Conservation (phyloP, 2,329 filamentous ascomycete genomes). For the Aspergillus ibericus region DNA sequence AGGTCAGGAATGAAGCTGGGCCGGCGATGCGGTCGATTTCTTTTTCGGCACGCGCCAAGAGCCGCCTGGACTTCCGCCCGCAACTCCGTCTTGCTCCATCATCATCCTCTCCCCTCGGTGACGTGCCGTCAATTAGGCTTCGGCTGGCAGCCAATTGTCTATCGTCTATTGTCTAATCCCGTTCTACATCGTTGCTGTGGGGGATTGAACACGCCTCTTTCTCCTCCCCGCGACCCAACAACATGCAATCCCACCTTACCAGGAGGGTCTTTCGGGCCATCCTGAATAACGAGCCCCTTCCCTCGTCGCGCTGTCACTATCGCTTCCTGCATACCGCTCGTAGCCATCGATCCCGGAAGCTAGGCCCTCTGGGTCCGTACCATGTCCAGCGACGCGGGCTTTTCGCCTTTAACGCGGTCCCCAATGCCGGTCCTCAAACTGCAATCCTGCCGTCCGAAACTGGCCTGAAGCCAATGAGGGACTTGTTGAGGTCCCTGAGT, state of each 20-base stretch:
- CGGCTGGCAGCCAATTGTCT: neutral
- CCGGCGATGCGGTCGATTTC: constrained; percentile 21
- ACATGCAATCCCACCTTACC: constrained; percentile 49
- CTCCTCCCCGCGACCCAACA: neutral
- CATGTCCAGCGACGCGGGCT: constrained; percentile 33
- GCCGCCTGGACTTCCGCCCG: constrained; percentile 19
- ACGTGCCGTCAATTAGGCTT: neutral
- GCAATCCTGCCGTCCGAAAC: constrained; percentile 58
- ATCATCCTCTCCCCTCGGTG: neutral
- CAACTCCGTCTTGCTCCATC: neutral
- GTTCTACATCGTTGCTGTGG: neutral
- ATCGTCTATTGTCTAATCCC: too few species aligned
- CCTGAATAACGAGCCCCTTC: constrained; percentile 46
- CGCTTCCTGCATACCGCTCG: constrained; percentile 34
- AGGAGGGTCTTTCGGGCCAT: constrained; percentile 47
- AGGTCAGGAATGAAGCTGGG: constrained; percentile 17
- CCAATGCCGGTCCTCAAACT: constrained; percentile 55
- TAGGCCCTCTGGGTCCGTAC: constrained; percentile 34
- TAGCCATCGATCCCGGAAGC: constrained; percentile 31
- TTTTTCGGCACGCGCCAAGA: constrained; percentile 32
- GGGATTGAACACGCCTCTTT: neutral
- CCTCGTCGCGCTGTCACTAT: constrained; percentile 38
- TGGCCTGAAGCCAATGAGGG: constrained; percentile 70
- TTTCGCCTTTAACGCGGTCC: constrained; percentile 32
- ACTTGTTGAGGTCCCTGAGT: constrained; percentile 63